These are phyloP conservation scores for Atkinsonella texensis DNA, from an alignment of 2,329 filamentous ascomycete genomes.

Conservation along the genomic window DNA sequence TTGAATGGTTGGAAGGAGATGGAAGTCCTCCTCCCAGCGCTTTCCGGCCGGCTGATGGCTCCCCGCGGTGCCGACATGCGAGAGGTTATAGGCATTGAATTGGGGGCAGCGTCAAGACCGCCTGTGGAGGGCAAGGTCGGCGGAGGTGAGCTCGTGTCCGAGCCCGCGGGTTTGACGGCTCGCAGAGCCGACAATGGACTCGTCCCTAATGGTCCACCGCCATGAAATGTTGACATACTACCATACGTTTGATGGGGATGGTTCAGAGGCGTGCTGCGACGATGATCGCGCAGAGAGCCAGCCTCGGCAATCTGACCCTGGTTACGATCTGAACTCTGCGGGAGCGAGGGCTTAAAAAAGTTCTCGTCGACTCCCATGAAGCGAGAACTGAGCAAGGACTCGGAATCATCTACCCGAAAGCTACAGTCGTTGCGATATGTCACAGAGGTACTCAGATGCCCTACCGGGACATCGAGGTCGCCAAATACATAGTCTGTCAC, in stretches of 20 bases:
- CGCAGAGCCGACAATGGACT: conserved; percentile 78
- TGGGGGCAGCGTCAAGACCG: conserved; percentile 30
- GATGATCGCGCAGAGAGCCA: conserved; percentile 63
- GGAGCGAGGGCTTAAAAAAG: conserved; percentile 69
- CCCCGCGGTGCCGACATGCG: conserved; percentile 17
- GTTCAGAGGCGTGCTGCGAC: conserved; percentile 30
- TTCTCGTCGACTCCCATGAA: conserved; percentile 88
- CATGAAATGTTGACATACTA: conserved; percentile 80
- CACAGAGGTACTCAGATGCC: conserved; percentile 69
- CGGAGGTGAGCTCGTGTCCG: conserved; percentile 48
- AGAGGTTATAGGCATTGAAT: conserved; percentile 41
- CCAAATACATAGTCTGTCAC: conserved; percentile 72
- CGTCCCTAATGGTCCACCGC: conserved; percentile 62
- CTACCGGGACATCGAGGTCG: conserved; percentile 75
- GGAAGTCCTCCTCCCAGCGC: conserved; percentile 60
- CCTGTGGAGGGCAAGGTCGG: conserved; percentile 36
- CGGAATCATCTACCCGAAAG: conserved; percentile 84
- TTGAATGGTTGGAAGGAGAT: conserved; percentile 95
- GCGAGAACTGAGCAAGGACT: conserved; percentile 79
- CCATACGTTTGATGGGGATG: conserved; percentile 75
- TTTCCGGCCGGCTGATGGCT: conserved; percentile 33
- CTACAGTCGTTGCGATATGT: conserved; percentile 80
- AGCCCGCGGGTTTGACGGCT: conserved; percentile 50
- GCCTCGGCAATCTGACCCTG: conserved; percentile 37
- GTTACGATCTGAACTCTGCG: conserved; percentile 35